Base-by-base conservation (phyloP, 1,284 basidiomycete genomes). In the Ganoderma lingzhi region DNA sequence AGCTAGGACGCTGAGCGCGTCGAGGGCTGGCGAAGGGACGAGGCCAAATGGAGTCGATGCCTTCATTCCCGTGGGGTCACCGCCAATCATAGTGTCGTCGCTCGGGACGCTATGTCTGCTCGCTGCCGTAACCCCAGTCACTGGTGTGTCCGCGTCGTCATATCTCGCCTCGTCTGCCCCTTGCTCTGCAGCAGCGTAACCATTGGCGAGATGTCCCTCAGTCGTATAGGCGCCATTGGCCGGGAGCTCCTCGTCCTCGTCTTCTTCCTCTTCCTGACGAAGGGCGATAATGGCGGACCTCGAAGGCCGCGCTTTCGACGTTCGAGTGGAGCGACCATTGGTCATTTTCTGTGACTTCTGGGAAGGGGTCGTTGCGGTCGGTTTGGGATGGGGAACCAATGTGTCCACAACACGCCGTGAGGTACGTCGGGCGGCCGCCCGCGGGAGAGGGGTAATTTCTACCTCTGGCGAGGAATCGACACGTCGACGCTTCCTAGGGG, bases 51-150 rank as follows among this genome's bases (percentile, higher is more conserved):
- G 73, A 28, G 37, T 41, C 42, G 76, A 74, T 1, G 68, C 69
- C 70, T 78, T 78, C 64, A 59, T 67, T 48, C 68, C 66, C 28
- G 65, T 71, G 1, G 48, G 75, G 35, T 80, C 79, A 51, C 75
- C 64, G 3, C 69, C 76, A 37, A 79, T 82, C 58, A 88, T 80
- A 3, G 87, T 89, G 65, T 88, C 87, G 67, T 90, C 89, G 73
- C 86, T 88, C 6, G 85, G 85, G 65, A 84, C 80, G 70, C 87
- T 89, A 71, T 87, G 87, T 62, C 84, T 82, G 73, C 86, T 86
- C 39, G 72, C 68, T 8, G 59, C 70, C 48, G 84, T 84, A 66
- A 84, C 72, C 48, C 80, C 85, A n/a, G 85, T 88, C 62, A 85
- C 79, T 2, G 88, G 86, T 19, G 86, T 88, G 51, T 82, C 85